Conservation (phyloP, 192 early-diverging fungal species). For the Coemansia sp. region DNA sequence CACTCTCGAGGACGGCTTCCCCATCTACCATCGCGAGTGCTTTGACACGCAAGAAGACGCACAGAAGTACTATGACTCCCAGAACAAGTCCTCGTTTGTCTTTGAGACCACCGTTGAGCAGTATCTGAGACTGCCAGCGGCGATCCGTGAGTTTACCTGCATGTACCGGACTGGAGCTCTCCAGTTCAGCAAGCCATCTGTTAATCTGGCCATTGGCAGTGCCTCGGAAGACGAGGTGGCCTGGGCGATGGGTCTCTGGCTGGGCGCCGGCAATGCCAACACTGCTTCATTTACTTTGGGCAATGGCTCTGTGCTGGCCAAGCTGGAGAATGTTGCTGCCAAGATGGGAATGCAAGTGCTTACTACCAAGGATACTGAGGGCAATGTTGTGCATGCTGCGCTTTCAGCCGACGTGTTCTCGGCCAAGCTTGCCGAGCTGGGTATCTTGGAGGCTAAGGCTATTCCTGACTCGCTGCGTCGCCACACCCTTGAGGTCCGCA, state of each 20-base stretch:
- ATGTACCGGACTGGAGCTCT: constrained; percentile 27
- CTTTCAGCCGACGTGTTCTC: constrained; percentile 8
- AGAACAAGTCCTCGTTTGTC: constrained; percentile 11
- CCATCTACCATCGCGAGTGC: background rate
- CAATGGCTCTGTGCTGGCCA: constrained; percentile 8
- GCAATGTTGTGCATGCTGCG: background rate
- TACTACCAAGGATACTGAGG: background rate
- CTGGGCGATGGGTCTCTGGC: constrained; percentile 30
- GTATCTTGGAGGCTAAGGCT: constrained; percentile 8
- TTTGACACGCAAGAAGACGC: constrained; percentile 14
- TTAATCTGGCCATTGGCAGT: constrained; percentile 18
- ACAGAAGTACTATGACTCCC: constrained; percentile 9
- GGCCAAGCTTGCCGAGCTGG: constrained; percentile 21
- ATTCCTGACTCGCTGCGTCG: constrained; percentile 19
- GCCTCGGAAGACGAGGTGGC: constrained; percentile 33
- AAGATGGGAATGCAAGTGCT: constrained; percentile 27
- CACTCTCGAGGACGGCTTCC: constrained; percentile 6
- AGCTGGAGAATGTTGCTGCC: constrained; percentile 14
- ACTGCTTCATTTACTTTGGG: background rate
- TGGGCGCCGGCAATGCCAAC: constrained; percentile 4
- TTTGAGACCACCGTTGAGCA: constrained; percentile 43
- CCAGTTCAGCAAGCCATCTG: constrained; percentile 15
- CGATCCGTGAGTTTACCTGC: constrained; percentile 11
- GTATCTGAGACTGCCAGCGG: constrained; percentile 14
- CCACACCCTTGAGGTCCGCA: constrained; percentile 20